phyloP scores from a whole-genome alignment of 2,329 filamentous ascomycete species.

The Chalaropsis thielavioides region DNA sequence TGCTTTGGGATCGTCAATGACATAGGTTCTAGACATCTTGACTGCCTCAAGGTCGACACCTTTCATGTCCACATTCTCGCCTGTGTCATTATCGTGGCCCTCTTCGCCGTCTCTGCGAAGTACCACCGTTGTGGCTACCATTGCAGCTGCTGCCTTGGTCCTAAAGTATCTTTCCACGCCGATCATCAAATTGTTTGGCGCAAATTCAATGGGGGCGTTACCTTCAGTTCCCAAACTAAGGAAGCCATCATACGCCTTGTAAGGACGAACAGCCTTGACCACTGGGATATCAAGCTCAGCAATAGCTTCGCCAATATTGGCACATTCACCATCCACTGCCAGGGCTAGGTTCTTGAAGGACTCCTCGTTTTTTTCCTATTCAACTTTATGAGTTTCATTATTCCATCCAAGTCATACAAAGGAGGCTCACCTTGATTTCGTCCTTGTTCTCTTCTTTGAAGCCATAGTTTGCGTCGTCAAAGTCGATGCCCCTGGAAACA shows the following conservation, averaged over 20 bases:
- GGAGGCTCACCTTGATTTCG: slow-evolving; percentile 43
- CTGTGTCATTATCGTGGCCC: slow-evolving; percentile 24
- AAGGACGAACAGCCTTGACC: slow-evolving; percentile 60
- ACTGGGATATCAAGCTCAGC: slow-evolving; percentile 63
- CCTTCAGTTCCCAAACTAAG: slow-evolving; percentile 66
- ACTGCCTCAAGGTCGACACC: slow-evolving; percentile 47
- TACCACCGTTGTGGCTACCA: slow-evolving; percentile 65
- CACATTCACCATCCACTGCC: slow-evolving; percentile 55
- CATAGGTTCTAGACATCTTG: slow-evolving; percentile 65
- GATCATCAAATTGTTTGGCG: slow-evolving; percentile 53
- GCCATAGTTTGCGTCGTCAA: slow-evolving; percentile 79
- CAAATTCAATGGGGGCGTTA: slow-evolving; percentile 2
- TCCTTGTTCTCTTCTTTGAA: slow-evolving; percentile 85
- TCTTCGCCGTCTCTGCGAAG: slow-evolving; percentile 30
- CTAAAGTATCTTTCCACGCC: slow-evolving; percentile 83
- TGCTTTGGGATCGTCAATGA: slow-evolving; percentile 57
- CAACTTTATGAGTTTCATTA: not conserved
- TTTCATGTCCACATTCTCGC: slow-evolving; percentile 35
- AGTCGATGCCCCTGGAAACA: slow-evolving; percentile 61
- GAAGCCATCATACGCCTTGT: slow-evolving; percentile 63
- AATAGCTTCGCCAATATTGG: slow-evolving; percentile 76
- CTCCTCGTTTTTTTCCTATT: slow-evolving; percentile 49
- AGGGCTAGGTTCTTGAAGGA: slow-evolving; percentile 52
- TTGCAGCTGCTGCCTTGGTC: slow-evolving; percentile 61
- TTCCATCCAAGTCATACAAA: not conserved